phyloP scores from a whole-genome alignment of 2,329 filamentous ascomycete genomes.

The Claviceps purpurea region DNA sequence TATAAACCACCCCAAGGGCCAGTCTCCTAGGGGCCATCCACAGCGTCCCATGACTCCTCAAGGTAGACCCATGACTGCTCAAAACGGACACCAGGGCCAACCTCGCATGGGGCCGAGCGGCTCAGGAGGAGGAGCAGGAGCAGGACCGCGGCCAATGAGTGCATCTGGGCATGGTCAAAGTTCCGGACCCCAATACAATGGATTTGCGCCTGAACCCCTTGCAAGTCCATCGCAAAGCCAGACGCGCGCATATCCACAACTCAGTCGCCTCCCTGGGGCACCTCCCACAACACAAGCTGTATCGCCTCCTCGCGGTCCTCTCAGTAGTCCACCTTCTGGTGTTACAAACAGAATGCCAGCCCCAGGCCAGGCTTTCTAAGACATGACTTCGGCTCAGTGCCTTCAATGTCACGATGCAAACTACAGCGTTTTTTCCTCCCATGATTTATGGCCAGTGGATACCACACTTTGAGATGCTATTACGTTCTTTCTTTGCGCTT shows the following conservation, averaged over 20 bases:
- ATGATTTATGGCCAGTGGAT: conserved; percentile 8
- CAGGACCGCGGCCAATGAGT: no score
- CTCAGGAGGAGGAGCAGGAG: no score
- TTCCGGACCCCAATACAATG: background rate
- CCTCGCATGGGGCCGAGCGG: conserved; percentile 1
- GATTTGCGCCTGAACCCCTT: conserved; percentile 16
- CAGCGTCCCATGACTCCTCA: conserved; percentile 22
- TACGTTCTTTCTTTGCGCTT: background rate
- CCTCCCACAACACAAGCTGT: conserved; percentile 32
- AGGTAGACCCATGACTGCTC: conserved; percentile 6
- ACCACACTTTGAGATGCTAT: conserved; percentile 3
- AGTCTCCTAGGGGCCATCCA: conserved; percentile 11
- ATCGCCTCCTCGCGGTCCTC: conserved; percentile 18
- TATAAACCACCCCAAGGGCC: conserved; percentile 25
- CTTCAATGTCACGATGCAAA: background rate
- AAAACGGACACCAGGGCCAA: background rate
- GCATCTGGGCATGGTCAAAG: conserved; percentile 9
- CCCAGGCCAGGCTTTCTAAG: conserved; percentile 38
- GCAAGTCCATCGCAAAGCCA: conserved; percentile 27
- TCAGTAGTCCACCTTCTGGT: conserved; percentile 26
- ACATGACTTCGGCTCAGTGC: background rate
- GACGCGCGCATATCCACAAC: conserved; percentile 26
- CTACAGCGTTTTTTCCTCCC: conserved; percentile 19
- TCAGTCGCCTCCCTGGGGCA: conserved; percentile 30
- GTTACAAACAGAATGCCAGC: conserved; percentile 42